These are phyloP conservation scores for Ustilago cynodontis DNA, from an alignment of 1,284 basidiomycete genomes.

Conservation along the genomic window DNA sequence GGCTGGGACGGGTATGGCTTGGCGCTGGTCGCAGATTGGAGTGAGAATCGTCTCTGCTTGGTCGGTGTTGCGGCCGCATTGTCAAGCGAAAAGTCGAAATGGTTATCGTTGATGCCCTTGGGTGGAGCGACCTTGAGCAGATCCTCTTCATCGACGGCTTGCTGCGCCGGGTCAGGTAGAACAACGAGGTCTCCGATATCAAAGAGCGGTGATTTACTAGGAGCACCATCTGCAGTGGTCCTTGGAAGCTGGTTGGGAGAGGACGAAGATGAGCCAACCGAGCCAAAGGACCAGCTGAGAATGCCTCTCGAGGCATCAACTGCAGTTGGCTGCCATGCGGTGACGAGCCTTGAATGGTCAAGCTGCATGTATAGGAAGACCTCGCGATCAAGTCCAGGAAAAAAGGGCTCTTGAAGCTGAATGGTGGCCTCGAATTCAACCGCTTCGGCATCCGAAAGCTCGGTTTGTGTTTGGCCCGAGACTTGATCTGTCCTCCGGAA, in stretches of 20 bases:
- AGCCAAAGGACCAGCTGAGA: conserved; percentile 25
- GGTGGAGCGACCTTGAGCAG: conserved; percentile 41
- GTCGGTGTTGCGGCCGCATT: conserved; percentile 11
- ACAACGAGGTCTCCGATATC: conserved; percentile 33
- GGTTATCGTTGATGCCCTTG: conserved; percentile 33
- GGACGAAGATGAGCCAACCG: background rate
- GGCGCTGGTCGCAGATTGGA: conserved; percentile 34
- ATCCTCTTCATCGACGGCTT: conserved; percentile 36
- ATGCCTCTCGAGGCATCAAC: conserved; percentile 43
- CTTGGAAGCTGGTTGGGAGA: conserved; percentile 11
- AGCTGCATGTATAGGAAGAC: conserved; percentile 34
- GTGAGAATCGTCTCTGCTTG: conserved; percentile 43
- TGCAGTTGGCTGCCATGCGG: conserved; percentile 14
- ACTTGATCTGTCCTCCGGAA: background rate
- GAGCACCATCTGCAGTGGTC: background rate
- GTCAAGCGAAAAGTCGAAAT: conserved; percentile 49
- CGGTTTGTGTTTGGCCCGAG: background rate
- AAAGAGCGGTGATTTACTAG: background rate
- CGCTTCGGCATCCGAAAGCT: background rate
- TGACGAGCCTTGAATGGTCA: background rate
- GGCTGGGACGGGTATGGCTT: conserved; percentile 16
- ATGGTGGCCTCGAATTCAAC: conserved; percentile 27
- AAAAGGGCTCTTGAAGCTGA: conserved; percentile 26
- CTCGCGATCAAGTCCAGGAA: conserved; percentile 43
- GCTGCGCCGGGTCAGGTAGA: conserved; percentile 21